Base-by-base conservation (phyloP, 371 early-diverging fungal genomes). In the Mucor irregularis region DNA sequence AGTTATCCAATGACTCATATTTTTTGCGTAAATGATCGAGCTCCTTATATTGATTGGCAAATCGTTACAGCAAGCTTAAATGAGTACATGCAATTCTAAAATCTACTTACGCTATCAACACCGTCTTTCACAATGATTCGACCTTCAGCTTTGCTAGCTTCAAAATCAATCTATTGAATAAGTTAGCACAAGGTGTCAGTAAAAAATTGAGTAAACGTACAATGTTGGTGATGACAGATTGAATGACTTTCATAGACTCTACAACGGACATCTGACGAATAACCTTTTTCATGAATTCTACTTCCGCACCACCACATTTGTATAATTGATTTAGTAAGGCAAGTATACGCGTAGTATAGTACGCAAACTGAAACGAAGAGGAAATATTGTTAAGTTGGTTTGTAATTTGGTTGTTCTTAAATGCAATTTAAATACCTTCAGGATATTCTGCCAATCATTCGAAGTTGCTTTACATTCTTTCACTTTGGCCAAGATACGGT, bases 121-220 rank as follows among this genome's bases (percentile, higher is more conserved):
- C 78, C 74, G 13, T 63, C 64, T 31, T 87, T 86, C 11, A 92
- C 83, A 0, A 84, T 70, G 21, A 84, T 52, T 0, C 85, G 74
- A 9, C 74, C 85, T 42, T 84, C 81, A 7, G 46, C 56, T 17
- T 65, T 54, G 28, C 90, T 89, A 40, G 73, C 77, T 21, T 84
- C 83, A 68, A 91, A 92, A 53, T 91, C 89, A 25, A 91, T 74
- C 91, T 90, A 30, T n/a, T n/a, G n/a, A 14, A 25, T 40, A 22
- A 7, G 10, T 35, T 25, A 24, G 10, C 4, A 26, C 0, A 28
- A 21, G 2, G 28, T 29, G 8, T 26, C 14, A 6, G 14, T 13
- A n/a, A 30, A 21, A 24, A 22, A 31, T 4, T 64, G 80, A 68
- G 33, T 74, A 19, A 16, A 16, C 29, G 31, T 55, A 61, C 61